Conservation (phyloP, 2,329 filamentous ascomycete species). For the Fusarium sulawesiense region DNA sequence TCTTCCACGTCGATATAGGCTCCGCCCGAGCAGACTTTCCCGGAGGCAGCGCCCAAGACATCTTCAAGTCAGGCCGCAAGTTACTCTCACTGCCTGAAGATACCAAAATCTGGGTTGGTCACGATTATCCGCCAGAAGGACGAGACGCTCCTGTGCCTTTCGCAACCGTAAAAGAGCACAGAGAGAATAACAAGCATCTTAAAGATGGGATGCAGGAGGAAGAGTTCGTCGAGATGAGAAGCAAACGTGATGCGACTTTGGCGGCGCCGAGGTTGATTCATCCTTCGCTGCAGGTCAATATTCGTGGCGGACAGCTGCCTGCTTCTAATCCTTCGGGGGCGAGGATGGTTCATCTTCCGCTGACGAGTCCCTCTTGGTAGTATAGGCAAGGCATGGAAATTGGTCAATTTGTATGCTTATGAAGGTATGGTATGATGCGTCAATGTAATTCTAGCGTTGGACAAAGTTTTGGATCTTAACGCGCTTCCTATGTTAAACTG, state of each 20-base stretch:
- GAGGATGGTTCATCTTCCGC: conserved; percentile 53
- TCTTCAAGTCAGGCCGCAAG: conserved; percentile 58
- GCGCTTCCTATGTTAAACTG: neutral
- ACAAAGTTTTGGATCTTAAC: rapidly evolving
- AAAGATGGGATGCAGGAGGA: conserved; percentile 54
- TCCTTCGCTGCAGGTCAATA: conserved; percentile 64
- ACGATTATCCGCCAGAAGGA: conserved; percentile 61
- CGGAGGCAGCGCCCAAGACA: conserved; percentile 57
- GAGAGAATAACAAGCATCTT: conserved; percentile 61
- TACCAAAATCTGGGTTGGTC: conserved; percentile 64
- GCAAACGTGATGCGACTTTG: conserved; percentile 57
- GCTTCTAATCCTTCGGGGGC: conserved; percentile 44
- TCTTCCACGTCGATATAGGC: conserved; percentile 65
- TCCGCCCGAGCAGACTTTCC: conserved; percentile 67
- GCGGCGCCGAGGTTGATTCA: conserved; percentile 61
- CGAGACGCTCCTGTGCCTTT: conserved; percentile 53
- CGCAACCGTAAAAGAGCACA: conserved; percentile 60
- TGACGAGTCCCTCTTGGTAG: conserved; percentile 28
- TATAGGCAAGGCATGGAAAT: neutral
- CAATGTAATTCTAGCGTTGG: neutral
- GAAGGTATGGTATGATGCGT: neutral
- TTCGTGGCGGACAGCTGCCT: conserved; percentile 61
- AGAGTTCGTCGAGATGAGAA: conserved; percentile 58
- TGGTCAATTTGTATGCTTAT: neutral
- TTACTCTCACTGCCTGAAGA: conserved; percentile 57